Evolutionary conservation across 768 basidiomycete genomes (phyloP).

Genomic region (Boletus subparvulus): DNA sequence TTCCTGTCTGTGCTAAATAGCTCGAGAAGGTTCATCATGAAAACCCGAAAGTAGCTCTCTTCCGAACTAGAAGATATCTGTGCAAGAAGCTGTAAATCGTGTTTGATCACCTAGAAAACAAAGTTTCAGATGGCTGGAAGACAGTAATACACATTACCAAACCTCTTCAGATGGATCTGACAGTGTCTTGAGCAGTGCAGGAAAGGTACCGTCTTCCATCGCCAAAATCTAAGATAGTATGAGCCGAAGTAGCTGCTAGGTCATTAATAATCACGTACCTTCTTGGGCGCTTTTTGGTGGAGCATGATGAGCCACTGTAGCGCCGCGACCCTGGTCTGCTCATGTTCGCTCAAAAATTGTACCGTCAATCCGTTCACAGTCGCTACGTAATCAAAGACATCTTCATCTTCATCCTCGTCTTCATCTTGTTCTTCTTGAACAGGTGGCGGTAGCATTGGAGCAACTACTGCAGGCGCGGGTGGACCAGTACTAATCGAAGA

Average conservation of each 20-base stretch:
- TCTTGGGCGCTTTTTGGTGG: slow-evolving; percentile 95
- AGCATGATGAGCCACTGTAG: slow-evolving; percentile 98
- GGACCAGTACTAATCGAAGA: slow-evolving; percentile 45
- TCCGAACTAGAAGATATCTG: slow-evolving; percentile 96
- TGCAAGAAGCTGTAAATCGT: slow-evolving; percentile 91
- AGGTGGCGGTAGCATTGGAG: slow-evolving; percentile 30
- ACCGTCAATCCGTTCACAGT: slow-evolving; percentile 92
- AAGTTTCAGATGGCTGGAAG: neutral
- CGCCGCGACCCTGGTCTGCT: slow-evolving; percentile 93
- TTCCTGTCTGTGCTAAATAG: slow-evolving; percentile 93
- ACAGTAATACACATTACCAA: slow-evolving; percentile 8
- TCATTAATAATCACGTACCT: slow-evolving; percentile 46
- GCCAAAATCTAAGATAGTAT: slow-evolving; percentile 69
- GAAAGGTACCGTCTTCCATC: slow-evolving; percentile 96
- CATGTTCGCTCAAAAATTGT: slow-evolving; percentile 94
- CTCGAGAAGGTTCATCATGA: slow-evolving; percentile 93
- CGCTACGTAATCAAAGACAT: slow-evolving; percentile 87
- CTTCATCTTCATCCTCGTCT: slow-evolving; percentile 63
- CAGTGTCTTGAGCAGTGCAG: slow-evolving; percentile 89
- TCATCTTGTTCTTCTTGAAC: slow-evolving; percentile 42
- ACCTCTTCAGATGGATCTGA: slow-evolving; percentile 97
- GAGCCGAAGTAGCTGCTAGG: neutral
- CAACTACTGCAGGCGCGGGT: slow-evolving; percentile 32
- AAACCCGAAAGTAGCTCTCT: slow-evolving; percentile 91
- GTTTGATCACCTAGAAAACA: slow-evolving; percentile 78